A percentile compares a stretch with the other conserved stretches of the same genome.
Conservation (phyloP, 345 rosid species). For the Trapa bicornis region DNA sequence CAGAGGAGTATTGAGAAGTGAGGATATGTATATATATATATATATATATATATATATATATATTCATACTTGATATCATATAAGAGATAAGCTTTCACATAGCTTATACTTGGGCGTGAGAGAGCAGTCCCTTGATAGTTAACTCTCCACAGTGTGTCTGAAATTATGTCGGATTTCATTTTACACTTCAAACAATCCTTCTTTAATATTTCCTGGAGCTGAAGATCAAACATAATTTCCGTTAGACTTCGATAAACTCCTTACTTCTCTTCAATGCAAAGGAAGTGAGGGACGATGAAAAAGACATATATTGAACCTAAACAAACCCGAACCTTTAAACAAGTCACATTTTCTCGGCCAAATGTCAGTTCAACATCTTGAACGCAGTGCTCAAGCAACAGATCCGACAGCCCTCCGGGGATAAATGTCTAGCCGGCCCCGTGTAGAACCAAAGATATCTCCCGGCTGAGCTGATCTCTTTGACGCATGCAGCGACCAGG, state of each 20-base stretch:
- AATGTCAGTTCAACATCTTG: constrained; percentile 8
- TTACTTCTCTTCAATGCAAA: not conserved
- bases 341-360: not conserved
- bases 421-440: not conserved
- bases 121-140: not conserved
- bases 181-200: not conserved
- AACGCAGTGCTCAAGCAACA: not conserved
- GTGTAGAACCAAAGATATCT: not conserved
- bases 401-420: constrained; percentile 3
- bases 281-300: not conserved
- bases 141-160: not conserved
- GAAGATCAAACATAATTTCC: not conserved
- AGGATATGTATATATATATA: not conserved
- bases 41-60: not conserved
- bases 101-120: not conserved
- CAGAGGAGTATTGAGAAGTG: not conserved
- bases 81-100: not conserved
- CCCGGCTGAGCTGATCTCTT: constrained; percentile 5
- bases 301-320: not conserved
- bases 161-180: too few relatives aligned
- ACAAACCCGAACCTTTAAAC: not conserved
- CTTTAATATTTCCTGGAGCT: not conserved
- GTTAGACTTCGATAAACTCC: not conserved
- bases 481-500: not conserved
- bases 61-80: not conserved